phyloP scores from a whole-genome alignment of 2,329 filamentous ascomycete genomes.

The Rutstroemia sp. region DNA sequence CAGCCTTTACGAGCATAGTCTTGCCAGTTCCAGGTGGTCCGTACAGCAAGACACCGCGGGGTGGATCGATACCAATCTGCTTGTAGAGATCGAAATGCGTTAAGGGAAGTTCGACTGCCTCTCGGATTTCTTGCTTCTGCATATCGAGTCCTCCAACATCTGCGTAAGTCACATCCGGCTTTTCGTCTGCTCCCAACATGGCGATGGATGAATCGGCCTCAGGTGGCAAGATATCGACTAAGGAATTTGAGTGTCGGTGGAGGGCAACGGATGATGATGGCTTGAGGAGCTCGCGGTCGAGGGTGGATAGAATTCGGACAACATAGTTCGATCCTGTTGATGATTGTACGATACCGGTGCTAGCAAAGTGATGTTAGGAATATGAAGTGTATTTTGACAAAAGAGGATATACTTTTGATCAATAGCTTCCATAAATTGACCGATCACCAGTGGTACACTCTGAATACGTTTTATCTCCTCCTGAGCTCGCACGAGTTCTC shows the following conservation, averaged over 20 bases:
- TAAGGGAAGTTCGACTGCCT: slow-evolving; percentile 92
- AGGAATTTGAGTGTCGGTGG: slow-evolving; percentile 95
- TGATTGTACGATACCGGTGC: slow-evolving; percentile 96
- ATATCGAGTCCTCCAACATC: slow-evolving; percentile 97
- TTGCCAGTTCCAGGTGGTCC: slow-evolving; percentile 94
- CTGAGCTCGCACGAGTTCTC: slow-evolving; percentile 92
- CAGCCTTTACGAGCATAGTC: slow-evolving; percentile 96
- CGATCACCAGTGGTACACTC: slow-evolving; percentile 94
- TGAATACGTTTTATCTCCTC: slow-evolving; percentile 99
- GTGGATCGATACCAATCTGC: slow-evolving; percentile 98
- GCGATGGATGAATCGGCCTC: slow-evolving; percentile 98
- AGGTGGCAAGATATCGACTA: slow-evolving; percentile 97
- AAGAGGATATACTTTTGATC: slow-evolving; percentile 76
- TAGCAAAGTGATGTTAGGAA: slow-evolving; percentile 33
- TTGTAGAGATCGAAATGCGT: slow-evolving; percentile 98
- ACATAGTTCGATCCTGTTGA: slow-evolving; percentile 99
- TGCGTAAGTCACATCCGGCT: slow-evolving; percentile 95
- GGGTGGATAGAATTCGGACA: slow-evolving; percentile 93
- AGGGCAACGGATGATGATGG: slow-evolving; percentile 95
- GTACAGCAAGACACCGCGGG: slow-evolving; percentile 91
- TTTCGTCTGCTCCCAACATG: slow-evolving; percentile 94
- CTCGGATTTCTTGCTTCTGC: slow-evolving; percentile 99
- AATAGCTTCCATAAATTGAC: slow-evolving; percentile 99
- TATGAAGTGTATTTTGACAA: background rate
- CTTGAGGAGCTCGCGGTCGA: slow-evolving; percentile 97